These are phyloP conservation scores for Metschnikowia amazonensis DNA, from an alignment of 805 yeast genomes.

Conservation along the genomic window DNA sequence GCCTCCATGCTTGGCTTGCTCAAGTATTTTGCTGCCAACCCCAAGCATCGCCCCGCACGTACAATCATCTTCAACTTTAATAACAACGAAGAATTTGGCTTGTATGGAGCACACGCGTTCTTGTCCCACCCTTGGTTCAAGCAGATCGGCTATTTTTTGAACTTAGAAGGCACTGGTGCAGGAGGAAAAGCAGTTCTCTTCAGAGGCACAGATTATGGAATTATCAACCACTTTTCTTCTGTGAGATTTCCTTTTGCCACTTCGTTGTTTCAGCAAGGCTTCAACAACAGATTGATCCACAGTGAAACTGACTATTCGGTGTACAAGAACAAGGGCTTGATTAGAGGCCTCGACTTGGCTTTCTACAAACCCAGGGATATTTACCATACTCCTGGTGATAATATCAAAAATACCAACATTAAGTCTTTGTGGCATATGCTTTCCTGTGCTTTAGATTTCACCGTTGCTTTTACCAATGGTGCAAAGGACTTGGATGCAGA, in stretches of 20 bases:
- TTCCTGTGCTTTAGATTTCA: slow-evolving; percentile 61
- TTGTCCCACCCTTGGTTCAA: slow-evolving; percentile 69
- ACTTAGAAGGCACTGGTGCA: slow-evolving; percentile 90
- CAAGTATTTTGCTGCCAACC: slow-evolving; percentile 36
- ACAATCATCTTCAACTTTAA: slow-evolving; percentile 81
- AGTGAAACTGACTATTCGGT: slow-evolving; percentile 86
- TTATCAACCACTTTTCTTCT: slow-evolving; percentile 52
- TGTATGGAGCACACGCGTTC: slow-evolving; percentile 76
- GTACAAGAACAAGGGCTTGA: slow-evolving; percentile 55
- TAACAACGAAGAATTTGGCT: slow-evolving; percentile 85
- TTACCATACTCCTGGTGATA: slow-evolving; percentile 78
- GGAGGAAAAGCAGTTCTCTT: slow-evolving; percentile 82
- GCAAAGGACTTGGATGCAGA: slow-evolving; percentile 30
- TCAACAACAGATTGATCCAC: slow-evolving; percentile 62
- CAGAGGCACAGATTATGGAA: slow-evolving; percentile 76
- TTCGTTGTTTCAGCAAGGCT: slow-evolving; percentile 82
- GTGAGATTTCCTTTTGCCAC: slow-evolving; percentile 72
- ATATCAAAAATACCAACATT: slow-evolving; percentile 56
- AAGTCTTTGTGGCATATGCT: slow-evolving; percentile 85
- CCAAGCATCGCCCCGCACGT: slow-evolving; percentile 54
- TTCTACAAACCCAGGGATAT: slow-evolving; percentile 80
- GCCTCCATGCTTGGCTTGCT: slow-evolving; percentile 75
- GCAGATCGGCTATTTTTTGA: slow-evolving; percentile 61
- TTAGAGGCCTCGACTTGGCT: slow-evolving; percentile 87
- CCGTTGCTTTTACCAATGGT: slow-evolving; percentile 37